Evolutionary conservation across 2,329 filamentous ascomycete genomes (phyloP).

Genomic region (Nectriaceae sp.): DNA sequence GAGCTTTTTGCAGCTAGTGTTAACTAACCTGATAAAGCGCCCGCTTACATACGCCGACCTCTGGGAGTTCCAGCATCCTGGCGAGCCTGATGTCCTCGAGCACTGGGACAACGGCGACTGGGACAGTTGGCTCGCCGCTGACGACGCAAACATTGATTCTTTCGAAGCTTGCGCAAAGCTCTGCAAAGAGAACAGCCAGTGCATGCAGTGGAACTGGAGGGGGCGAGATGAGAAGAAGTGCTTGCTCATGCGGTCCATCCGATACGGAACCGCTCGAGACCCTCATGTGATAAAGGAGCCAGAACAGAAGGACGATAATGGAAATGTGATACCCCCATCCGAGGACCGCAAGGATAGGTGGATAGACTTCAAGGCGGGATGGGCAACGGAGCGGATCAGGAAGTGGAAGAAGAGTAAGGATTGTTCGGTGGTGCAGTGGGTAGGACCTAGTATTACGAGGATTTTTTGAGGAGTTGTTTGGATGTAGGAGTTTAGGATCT

Average conservation of each 20-base stretch:
- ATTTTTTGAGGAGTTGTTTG: conserved; percentile 22
- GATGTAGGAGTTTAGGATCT: background rate
- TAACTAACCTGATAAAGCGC: conserved; percentile 26
- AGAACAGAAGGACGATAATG: conserved; percentile 26
- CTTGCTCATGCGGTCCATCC: conserved; percentile 29
- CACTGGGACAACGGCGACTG: conserved; percentile 37
- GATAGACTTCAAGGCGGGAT: conserved; percentile 34
- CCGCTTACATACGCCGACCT: conserved; percentile 41
- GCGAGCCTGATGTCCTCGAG: conserved; percentile 19
- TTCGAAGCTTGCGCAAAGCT: conserved; percentile 30
- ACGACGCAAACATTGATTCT: conserved; percentile 27
- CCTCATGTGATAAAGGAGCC: conserved; percentile 28
- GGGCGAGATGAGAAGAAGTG: conserved; percentile 33
- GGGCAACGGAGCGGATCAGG: conserved; percentile 28
- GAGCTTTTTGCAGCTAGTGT: background rate
- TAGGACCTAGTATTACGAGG: conserved; percentile 33
- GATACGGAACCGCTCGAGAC: conserved; percentile 25
- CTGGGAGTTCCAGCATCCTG: conserved; percentile 39
- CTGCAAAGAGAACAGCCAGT: conserved; percentile 27
- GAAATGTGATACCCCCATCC: conserved; percentile 21
- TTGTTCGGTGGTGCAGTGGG: conserved; percentile 34
- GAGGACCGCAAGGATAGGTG: conserved; percentile 20
- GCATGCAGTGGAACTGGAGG: conserved; percentile 34
- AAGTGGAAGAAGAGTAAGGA: conserved; percentile 27
- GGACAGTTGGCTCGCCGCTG: conserved; percentile 29